Base-by-base conservation (phyloP, 2,329 filamentous ascomycete species). In the Ceratocystis cacaofunesta region DNA sequence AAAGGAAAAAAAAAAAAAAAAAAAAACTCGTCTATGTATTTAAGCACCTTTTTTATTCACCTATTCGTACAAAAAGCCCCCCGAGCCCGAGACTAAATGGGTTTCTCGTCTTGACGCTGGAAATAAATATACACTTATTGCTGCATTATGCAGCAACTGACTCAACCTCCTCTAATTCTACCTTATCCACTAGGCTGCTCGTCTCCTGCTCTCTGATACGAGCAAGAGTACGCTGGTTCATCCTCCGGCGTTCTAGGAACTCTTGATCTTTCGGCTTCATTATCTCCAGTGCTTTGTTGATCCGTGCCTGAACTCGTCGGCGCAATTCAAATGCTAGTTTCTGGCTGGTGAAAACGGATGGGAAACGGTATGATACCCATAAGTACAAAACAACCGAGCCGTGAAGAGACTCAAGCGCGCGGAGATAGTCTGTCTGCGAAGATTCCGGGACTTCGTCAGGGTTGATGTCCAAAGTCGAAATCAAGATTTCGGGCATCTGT, bases 351-450 rank as follows among this genome's bases (percentile, higher is more conserved):
- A 96, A 95, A 62, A 95, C 80, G 61, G 89, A 89, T 2, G 85
- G 80, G 74, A 92, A 95, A 5, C 92, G 86, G 75, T 92, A 97
- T 70, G 89, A 92, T 17, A 99, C 79, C 94, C 94, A 99, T 1
- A 95, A 80, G 72, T 97, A 99, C 60, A 92, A 77, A 57, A 92
- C 90, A 46, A 99, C 78, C 32, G 84, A 80, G 71, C 89, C 89
- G 76, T 99, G 94, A 17, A 99, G 79, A 2, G 77, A 74, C 73
- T 99, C 94, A 22, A 97, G 78, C 7, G 79, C 75, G 65, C 78
- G 77, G 10, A 99, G 79, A 69, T 90, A 89, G 0, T 77, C 25
- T 73, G 64, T 80, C 76, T 15, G 74, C 73, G 0, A 73, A 73
- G 0, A 75, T 73, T 0, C 76, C 71, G 30, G 70, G 73, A 6